A percentile compares a stretch with the other conserved stretches of the same genome.
Evolutionary conservation across 2,329 filamentous ascomycete species (phyloP).

Genomic region (Torrubiella hemipterigena): DNA sequence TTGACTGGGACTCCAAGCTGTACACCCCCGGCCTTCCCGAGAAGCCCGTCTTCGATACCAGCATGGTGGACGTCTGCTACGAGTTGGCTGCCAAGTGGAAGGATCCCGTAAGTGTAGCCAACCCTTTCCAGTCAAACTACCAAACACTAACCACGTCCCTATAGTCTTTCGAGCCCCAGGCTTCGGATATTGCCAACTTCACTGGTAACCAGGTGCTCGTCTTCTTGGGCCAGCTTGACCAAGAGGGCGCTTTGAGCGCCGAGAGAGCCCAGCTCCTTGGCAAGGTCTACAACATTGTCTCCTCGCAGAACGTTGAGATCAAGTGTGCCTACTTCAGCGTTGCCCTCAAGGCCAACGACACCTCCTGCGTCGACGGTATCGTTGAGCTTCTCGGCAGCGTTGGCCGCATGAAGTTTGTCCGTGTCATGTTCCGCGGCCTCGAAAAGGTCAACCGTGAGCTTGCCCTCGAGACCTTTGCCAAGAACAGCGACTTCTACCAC

Average conservation of each 20-base stretch:
- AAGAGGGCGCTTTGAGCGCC: conserved; percentile 46
- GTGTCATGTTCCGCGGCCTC: conserved; percentile 69
- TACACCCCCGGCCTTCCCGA: conserved; percentile 80
- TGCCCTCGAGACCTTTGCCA: conserved; percentile 72
- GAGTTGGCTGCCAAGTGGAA: conserved; percentile 74
- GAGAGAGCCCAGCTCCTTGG: conserved; percentile 63
- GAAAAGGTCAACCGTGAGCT: conserved; percentile 62
- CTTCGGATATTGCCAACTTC: conserved; percentile 60
- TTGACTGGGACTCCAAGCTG: conserved; percentile 88
- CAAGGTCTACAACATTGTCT: conserved; percentile 57
- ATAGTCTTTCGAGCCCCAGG: conserved; percentile 49
- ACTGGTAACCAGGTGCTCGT: conserved; percentile 83
- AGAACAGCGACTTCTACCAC: conserved; percentile 87
- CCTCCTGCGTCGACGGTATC: conserved; percentile 56
- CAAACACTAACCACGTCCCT: conserved; percentile 12
- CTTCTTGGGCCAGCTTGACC: conserved; percentile 71
- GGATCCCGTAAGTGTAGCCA: conserved; percentile 32
- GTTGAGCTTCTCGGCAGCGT: conserved; percentile 68
- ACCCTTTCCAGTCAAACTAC: conserved; percentile 3
- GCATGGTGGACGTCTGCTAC: conserved; percentile 76
- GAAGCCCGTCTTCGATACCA: conserved; percentile 85
- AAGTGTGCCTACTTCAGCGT: conserved; percentile 69
- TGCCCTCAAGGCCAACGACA: conserved; percentile 62
- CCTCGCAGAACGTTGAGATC: conserved; percentile 79
- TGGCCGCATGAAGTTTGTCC: conserved; percentile 94